phyloP scores from a whole-genome alignment of 78 protist species.

The Tieghemostelium lacteum region DNA sequence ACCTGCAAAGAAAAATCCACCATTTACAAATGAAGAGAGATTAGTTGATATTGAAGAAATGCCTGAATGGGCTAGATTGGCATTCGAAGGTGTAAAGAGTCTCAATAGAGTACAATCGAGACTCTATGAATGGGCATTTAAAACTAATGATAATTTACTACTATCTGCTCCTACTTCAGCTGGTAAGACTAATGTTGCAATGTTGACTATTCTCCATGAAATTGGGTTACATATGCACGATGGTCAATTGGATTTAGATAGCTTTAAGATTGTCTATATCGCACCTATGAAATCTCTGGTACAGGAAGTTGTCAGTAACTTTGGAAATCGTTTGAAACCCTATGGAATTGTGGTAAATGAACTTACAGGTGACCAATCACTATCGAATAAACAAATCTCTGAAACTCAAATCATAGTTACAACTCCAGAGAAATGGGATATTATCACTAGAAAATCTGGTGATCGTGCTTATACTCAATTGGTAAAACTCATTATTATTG shows the following conservation, averaged over 20 bases:
- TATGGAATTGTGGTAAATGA: conserved; percentile 93
- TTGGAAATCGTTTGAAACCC: conserved; percentile 85
- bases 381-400: conserved; percentile 92
- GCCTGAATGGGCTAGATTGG: conserved; percentile 59
- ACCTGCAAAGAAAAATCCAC: conserved; percentile 87
- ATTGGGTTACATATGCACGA: conserved; percentile 79
- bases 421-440: conserved; percentile 99
- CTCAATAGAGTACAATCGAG: conserved; percentile 83
- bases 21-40: conserved; percentile 28
- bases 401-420: conserved; percentile 96
- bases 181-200: conserved; percentile 99
- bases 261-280: conserved; percentile 95
- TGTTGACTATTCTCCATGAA: conserved; percentile 96
- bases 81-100: conserved; percentile 24
- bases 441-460: conserved; percentile 97
- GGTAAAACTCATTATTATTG: conserved; percentile 94
- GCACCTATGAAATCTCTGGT: conserved; percentile 99
- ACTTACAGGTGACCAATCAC: conserved; percentile 97
- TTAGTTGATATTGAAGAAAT: conserved; percentile 34
- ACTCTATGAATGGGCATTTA: conserved; percentile 89
- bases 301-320: conserved; percentile 94
- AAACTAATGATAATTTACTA: conserved; percentile 91
- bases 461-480: conserved; percentile 93
- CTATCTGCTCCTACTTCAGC: conserved; percentile 99
- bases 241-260: conserved; percentile 80